These are phyloP conservation scores for Flaveria bidentis DNA, from an alignment of 129 eudicot genomes.

Conservation along the genomic window DNA sequence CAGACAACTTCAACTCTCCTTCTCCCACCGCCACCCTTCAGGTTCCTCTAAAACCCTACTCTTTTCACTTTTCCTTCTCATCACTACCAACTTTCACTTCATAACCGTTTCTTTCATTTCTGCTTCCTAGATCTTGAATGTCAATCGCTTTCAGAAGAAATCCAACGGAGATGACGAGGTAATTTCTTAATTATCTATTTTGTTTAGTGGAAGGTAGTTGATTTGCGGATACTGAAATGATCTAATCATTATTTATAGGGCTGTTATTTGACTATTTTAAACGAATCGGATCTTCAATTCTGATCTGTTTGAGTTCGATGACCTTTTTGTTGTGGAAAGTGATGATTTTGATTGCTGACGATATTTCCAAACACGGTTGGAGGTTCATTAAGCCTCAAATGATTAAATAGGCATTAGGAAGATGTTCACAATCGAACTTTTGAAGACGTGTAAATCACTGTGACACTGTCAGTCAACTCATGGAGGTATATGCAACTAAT, in stretches of 20 bases:
- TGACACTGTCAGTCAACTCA: not conserved
- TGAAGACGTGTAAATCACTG: not conserved
- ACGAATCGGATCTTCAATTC: not conserved
- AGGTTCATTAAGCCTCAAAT: not conserved
- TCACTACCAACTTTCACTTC: not conserved
- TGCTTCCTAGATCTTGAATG: constrained; percentile 63
- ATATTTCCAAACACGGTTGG: not conserved
- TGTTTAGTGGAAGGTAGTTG: not conserved
- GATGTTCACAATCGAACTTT: not conserved
- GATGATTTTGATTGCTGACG: constrained; percentile 11
- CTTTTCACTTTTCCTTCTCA: not conserved
- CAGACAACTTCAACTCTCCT: constrained; percentile 79
- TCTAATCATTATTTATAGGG: constrained; percentile 2
- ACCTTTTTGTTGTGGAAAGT: constrained; percentile 15
- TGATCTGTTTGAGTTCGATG: constrained; percentile 18
- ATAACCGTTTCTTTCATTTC: not conserved
- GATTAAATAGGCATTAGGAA: not conserved
- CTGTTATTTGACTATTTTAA: not conserved
- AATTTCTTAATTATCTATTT: not conserved
- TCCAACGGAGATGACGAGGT: constrained; percentile 93
- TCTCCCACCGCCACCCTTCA: constrained; percentile 60
- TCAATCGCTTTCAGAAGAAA: constrained; percentile 77
- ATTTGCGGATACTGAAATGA: not conserved
- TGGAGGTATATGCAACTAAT: not conserved
- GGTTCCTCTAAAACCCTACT: constrained; percentile 44